Evolutionary conservation across 768 basidiomycete genomes (phyloP), one percentile per base, ranked within the genome.

Genomic region (Mycena sanguinolenta): DNA sequence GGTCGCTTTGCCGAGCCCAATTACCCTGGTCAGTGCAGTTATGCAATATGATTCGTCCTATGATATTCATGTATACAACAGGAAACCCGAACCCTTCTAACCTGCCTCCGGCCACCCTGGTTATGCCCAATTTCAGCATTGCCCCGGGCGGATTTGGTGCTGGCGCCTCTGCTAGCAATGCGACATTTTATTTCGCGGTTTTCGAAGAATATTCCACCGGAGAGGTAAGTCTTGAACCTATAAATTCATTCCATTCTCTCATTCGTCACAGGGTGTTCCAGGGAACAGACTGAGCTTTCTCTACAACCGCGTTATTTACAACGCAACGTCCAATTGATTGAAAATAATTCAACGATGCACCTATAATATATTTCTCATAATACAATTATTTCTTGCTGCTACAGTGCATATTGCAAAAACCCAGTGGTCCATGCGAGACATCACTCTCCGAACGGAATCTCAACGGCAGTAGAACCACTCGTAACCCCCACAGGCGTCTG

Each of bases 51-150:
- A 17, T 17, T n/a, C 39, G 25, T 25, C n/a, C n/a, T 10, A 34
- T 46, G n/a, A 46, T 17, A 21, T 36, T 30, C 13, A 61, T 16
- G 4, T 10, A n/a, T n/a, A 21, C n/a, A 34, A 27, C 39, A 85
- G 84, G 81, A 49, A 84, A 85, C 39, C 84, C 85, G 13, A 77
- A 81, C 70, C 79, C 85, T 7, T 69, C 60, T 23, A 82, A 85
- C 65, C 80, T 79, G 21, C 75, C 82, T 10, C 86, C 86, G 3
- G 46, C 79, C 0, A 71, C 80, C 55, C 77, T 86, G 14, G 78
- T 75, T 14, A 85, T 87, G 85, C 86, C 86, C 9, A 77, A 86
- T 77, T 85, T 88, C 70, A 79, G 83, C 1, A 74, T 76, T 50
- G 64, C 77, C 13, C 81, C 79, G 27, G 83, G 80, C 14, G 85